Evolutionary conservation across 768 basidiomycete genomes (phyloP).

Genomic region (Tephrocybe sp.): DNA sequence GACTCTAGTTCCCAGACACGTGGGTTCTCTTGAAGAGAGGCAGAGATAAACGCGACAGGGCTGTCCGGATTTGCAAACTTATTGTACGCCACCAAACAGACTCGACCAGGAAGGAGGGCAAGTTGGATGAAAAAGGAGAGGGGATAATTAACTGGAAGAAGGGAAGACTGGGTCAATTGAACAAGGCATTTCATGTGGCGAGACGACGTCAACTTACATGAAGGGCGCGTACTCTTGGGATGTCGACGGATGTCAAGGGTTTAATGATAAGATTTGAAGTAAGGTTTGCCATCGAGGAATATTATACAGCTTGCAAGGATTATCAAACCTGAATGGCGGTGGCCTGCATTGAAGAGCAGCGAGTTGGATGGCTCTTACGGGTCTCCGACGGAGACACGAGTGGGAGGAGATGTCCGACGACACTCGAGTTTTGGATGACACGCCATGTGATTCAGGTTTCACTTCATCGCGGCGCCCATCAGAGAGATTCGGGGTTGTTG

Average conservation of each 20-base stretch:
- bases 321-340: too few relatives aligned
- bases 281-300: constrained; percentile 3
- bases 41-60: constrained; percentile 46
- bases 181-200: neutral
- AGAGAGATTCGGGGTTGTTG: neutral
- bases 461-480: neutral
- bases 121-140: constrained; percentile 47
- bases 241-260: constrained; percentile 34
- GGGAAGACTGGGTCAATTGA: constrained; percentile 24
- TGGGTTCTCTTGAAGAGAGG: constrained; percentile 30
- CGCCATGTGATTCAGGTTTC: constrained; percentile 16
- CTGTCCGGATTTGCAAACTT: constrained; percentile 21
- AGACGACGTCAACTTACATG: constrained; percentile 34
- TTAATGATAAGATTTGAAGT: constrained; percentile 27
- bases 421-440: constrained; percentile 7
- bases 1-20: constrained; percentile 14
- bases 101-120: constrained; percentile 36
- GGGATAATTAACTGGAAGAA: constrained; percentile 42
- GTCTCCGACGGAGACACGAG: constrained; percentile 12
- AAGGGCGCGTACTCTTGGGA: constrained; percentile 34
- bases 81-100: constrained; percentile 41
- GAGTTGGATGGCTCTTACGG: constrained; percentile 1
- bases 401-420: constrained; percentile 13
- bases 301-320: neutral
- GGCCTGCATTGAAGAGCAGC: neutral